Evolutionary conservation across 2,329 filamentous ascomycete genomes (phyloP).

Genomic region (Tolypocladium ophioglossoides): DNA sequence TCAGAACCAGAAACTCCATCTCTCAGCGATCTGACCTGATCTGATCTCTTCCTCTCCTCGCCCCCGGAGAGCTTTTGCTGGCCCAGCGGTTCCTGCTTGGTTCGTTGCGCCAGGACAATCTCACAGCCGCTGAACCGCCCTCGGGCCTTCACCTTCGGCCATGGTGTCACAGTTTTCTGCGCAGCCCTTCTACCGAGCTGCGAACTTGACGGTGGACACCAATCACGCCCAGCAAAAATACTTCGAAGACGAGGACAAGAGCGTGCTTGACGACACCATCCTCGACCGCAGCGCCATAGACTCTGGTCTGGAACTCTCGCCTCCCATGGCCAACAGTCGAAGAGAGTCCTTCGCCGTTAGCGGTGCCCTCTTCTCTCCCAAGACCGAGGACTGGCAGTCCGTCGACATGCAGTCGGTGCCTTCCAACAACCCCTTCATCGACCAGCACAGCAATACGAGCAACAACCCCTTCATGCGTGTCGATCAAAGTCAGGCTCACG

Average conservation of each 20-base stretch:
- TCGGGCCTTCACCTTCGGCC: constrained; percentile 11
- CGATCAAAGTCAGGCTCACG: constrained; percentile 35
- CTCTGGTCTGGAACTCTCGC: constrained; percentile 53
- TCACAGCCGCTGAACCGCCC: not conserved
- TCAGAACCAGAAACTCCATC: not conserved
- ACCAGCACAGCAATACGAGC: constrained; percentile 46
- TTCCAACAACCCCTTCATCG: constrained; percentile 54
- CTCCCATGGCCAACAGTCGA: constrained; percentile 50
- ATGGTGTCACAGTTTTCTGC: constrained; percentile 42
- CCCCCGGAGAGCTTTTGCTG: not conserved
- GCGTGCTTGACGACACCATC: constrained; percentile 50
- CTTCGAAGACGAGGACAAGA: constrained; percentile 51
- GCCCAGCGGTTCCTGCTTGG: not conserved
- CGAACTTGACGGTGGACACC: constrained; percentile 43
- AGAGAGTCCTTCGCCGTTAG: constrained; percentile 53
- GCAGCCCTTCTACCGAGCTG: constrained; percentile 40
- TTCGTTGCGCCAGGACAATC: not conserved
- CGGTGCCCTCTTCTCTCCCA: constrained; percentile 50
- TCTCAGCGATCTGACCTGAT: not conserved
- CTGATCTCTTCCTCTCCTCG: not conserved
- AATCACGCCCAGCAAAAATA: constrained; percentile 37
- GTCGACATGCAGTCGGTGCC: constrained; percentile 54
- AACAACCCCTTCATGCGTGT: constrained; percentile 60
- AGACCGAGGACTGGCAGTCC: constrained; percentile 52
- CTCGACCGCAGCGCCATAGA: constrained; percentile 49